Conservation (phyloP, 139 green algal species). For the Mesotaenium endlicherianum region DNA sequence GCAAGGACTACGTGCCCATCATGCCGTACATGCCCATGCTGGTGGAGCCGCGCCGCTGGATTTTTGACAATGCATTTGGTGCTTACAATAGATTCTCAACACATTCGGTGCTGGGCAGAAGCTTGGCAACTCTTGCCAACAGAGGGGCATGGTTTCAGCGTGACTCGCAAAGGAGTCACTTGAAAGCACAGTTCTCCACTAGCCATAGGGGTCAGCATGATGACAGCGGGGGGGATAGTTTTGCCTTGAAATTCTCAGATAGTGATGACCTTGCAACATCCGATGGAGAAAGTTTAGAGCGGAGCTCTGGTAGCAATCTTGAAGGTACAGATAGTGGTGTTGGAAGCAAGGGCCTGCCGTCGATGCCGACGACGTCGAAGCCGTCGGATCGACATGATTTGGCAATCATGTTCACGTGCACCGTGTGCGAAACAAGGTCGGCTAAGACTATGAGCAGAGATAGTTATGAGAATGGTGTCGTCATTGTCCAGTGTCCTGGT, state of each 20-base stretch:
- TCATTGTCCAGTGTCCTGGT: conserved; percentile 64
- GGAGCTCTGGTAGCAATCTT: too few species aligned
- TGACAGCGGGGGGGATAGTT: too few species aligned
- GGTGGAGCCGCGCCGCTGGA: conserved; percentile 7
- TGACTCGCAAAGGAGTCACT: too few species aligned
- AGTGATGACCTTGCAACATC: too few species aligned
- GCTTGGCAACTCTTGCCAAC: background rate
- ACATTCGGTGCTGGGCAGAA: background rate
- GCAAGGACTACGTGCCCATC: background rate
- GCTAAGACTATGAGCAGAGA: conserved; percentile 62
- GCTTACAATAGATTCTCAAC: background rate
- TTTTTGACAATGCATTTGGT: background rate
- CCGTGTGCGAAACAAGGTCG: conserved; percentile 56
- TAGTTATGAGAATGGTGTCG: conserved; percentile 63
- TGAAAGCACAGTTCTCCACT: too few species aligned
- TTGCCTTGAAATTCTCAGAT: too few species aligned
- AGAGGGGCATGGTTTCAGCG: background rate
- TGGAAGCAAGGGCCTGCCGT: too few species aligned
- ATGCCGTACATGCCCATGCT: conserved; percentile 40
- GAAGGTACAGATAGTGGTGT: too few species aligned
- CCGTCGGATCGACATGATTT: conserved; percentile 24
- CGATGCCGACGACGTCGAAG: background rate
- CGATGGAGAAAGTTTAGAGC: too few species aligned
- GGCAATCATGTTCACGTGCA: conserved; percentile 39
- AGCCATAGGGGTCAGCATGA: too few species aligned